Evolutionary conservation across 148 eudicot genomes (phyloP), one percentile per base, ranked within the genome.

Genomic region (Camellia sinensis): DNA sequence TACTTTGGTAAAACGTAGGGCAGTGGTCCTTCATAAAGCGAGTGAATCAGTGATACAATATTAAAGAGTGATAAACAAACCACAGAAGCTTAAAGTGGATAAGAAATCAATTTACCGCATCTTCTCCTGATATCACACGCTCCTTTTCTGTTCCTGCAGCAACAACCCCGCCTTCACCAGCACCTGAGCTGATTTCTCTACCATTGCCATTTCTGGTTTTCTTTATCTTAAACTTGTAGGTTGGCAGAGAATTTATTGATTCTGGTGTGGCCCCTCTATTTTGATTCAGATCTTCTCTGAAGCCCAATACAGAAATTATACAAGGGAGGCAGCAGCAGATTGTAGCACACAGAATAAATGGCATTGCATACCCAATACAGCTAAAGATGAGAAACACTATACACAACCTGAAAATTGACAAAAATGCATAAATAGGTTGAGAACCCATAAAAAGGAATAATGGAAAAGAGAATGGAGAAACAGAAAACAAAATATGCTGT

Each of bases 241-340:
- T 91, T 17, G 97, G 94, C 67, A 95, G 90, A 76, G 98, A 88
- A 82, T 90, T 91, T 76, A 95, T 95, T 14, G 94, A 95, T 54
- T 95, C 97, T 13, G 89, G 19, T 19, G 97, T 90, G 78, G 98
- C 98, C 85, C 98, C 98, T 85, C 93, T 87, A 70, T 85, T 87
- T 85, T 91, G 96, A 78, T 86, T 87, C 46, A 87, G 84, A 78
- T 95, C 98, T 85, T 91, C 98, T 73, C 97, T 87, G 81, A 93
- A 89, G 79, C 98, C 98, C 84, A 95, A 66, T 57, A 95, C 88
- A 41, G 97, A 93, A 64, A 95, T 88, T 79, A 95, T 93, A 81
- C 98, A 95, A 61, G 98, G 98, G 63, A 95, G 91, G 91, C 98
- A 95, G 81, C 98, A 95, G 80, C 98, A 95, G 84, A 95, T 87